Evolutionary conservation across 192 early-diverging fungal genomes (phyloP), one percentile per base, ranked within the genome.

Genomic region (Coemansia sp.): DNA sequence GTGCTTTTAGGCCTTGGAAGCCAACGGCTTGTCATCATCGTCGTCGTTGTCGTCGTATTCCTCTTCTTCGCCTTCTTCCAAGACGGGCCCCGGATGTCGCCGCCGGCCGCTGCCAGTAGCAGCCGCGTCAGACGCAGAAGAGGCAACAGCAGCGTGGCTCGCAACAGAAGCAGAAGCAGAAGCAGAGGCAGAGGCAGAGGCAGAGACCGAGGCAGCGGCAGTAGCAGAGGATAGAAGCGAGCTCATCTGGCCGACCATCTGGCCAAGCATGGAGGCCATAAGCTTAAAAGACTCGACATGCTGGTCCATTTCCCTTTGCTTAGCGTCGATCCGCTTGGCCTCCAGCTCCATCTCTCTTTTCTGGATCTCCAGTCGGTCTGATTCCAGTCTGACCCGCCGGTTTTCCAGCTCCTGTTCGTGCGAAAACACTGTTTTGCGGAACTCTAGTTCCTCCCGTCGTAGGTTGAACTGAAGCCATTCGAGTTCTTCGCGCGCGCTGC

Each of bases 401-500:
- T 27, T 47, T 42, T 79, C 76, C n/a, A 79, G 60, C 4, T 65
- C 70, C 20, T 72, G 67, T 60, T 79, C 76, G 18, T 73, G 70
- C 1, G 50, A 67, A 66, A 79, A 73, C 54, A 67, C 65, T 1
- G 23, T 55, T 45, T 79, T 72, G 24, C 76, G 70, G 60, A 79
- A 79, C 60, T 72, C 71, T 7, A 79, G 76, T 55, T 79, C 76
- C 47, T 79, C 76, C 18, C 76, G 70, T 5, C 76, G 76, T 61
- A 79, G 13, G 48, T 67, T 79, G 53, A 79, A 62, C 58, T 79
- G 76, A 20, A 79, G 64, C 76, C 76, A 79, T 30, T 79, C 76
- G 11, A 79, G 70, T 57, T 79, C 71, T 23, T 79, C 76, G 46
- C 76, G 70, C 32, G 64, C 63, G 13, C 75, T 66, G 22, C 11